Conservation (phyloP, 768 basidiomycete species). For the Cyathus striatus region DNA sequence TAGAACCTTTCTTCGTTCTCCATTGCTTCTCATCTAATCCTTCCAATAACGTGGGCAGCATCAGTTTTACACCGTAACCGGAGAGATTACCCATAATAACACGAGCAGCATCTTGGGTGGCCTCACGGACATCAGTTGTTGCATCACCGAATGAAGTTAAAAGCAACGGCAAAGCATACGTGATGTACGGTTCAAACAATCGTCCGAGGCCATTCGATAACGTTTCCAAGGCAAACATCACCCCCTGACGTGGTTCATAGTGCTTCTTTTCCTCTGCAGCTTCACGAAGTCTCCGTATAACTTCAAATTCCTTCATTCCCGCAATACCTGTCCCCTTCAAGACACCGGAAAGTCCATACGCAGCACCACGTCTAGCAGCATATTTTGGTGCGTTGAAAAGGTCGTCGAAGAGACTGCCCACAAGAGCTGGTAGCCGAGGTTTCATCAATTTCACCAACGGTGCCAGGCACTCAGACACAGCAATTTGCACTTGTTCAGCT, state of each 20-base stretch:
- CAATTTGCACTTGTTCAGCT: slow-evolving; percentile 92
- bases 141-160: slow-evolving; percentile 85
- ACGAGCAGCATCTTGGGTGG: slow-evolving; percentile 85
- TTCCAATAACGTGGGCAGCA: slow-evolving; percentile 82
- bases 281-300: slow-evolving; percentile 66
- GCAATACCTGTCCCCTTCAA: slow-evolving; percentile 88
- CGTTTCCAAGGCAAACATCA: slow-evolving; percentile 93
- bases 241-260: slow-evolving; percentile 85
- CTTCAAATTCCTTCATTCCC: slow-evolving; percentile 77
- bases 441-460: slow-evolving; percentile 76
- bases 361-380: slow-evolving; percentile 91
- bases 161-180: slow-evolving; percentile 76
- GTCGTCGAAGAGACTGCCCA: slow-evolving; percentile 73
- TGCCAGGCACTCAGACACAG: slow-evolving; percentile 92
- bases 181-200: slow-evolving; percentile 90
- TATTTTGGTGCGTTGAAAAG: slow-evolving; percentile 81
- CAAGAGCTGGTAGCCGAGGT: slow-evolving; percentile 53
- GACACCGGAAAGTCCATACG: slow-evolving; percentile 91
- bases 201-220: slow-evolving; percentile 82
- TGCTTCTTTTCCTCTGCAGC: slow-evolving; percentile 88
- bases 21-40: slow-evolving; percentile 98
- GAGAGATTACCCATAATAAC: slow-evolving; percentile 96
- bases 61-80: slow-evolving; percentile 92
- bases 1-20: slow-evolving; percentile 96
- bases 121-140: slow-evolving; percentile 84